Base-by-base conservation (phyloP, 129 eudicot species). In the Flaveria bidentis region DNA sequence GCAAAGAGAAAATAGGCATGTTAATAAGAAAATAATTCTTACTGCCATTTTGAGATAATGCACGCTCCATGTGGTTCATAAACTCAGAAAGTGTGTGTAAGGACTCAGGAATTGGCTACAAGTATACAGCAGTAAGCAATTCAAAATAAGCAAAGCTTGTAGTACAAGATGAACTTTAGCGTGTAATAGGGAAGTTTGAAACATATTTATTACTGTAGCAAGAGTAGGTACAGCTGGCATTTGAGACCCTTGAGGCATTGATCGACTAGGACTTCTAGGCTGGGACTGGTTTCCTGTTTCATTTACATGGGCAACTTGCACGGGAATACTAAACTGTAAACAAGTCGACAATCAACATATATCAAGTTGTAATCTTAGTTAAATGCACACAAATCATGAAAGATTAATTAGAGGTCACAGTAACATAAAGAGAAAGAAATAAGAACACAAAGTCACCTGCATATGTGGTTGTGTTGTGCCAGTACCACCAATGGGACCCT, bases 61-160 rank as follows among this genome's bases (percentile, higher is more conserved):
- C 87, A 1, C 14, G 80, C 72, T 89, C 97, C 99, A 95, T 91
- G 74, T 85, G 94, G 81, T 86, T 86, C 81, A 95, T 86, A 55
- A 87, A 91, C 78, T 87, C 97, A 1, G 82, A 75, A 69, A 95
- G 83, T 28, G 97, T 95, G 82, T 82, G 80, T 68, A 95, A 76
- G 3, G 99, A 91, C 84, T 89, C 94, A 16, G 97, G 97, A 81
- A 95, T 87, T 57, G 99, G 96, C 99, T 95, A 85, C 60, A 65
- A 1, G 22, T 25, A 50, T 62, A 23, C 46, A 63, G 22, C 9
- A 69, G 49, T 61, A 33, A 50, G 14, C 61, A 63, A 17, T 8
- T 42, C 17, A 72, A 52, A 30, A 57, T 2, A 80, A 41, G 13
- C 42, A 82, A 57, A 58, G 20, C 17, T 76, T 28, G 14, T 53